Percentiles rank a stretch among this genome's conserved stretches.
Evolutionary conservation across 1,284 basidiomycete species (phyloP).

Genomic region (Meripilus lineatus): DNA sequence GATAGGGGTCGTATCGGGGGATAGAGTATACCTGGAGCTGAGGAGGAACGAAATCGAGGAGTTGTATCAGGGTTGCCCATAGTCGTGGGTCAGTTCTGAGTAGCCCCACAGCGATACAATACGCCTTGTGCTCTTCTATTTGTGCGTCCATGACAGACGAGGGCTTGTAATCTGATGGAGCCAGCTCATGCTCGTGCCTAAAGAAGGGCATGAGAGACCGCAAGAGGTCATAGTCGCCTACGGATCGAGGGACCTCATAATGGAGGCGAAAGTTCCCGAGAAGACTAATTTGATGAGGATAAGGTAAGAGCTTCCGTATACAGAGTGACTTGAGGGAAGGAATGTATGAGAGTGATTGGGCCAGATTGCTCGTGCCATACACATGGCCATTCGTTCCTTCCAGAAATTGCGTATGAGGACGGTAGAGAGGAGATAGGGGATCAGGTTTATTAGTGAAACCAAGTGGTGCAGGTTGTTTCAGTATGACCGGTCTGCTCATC

Average conservation of each 20-base stretch:
- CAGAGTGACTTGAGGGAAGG: slow-evolving; percentile 39
- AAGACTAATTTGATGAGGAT: slow-evolving; percentile 34
- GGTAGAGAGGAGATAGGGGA: no score
- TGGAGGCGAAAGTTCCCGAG: slow-evolving; percentile 24
- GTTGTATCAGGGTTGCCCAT: slow-evolving; percentile 57
- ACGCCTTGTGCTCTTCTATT: no score
- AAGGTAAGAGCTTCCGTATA: slow-evolving; percentile 29
- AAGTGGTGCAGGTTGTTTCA: no score
- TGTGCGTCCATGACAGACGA: no score
- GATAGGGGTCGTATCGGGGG: slow-evolving; percentile 46
- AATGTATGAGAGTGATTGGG: slow-evolving; percentile 25
- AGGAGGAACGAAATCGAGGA: slow-evolving; percentile 48
- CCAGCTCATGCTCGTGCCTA: slow-evolving; percentile 13
- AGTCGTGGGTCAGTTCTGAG: slow-evolving; percentile 53
- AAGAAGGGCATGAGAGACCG: slow-evolving; percentile 31
- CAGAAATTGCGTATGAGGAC: no score
- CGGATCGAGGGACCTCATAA: slow-evolving; percentile 22
- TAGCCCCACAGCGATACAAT: no score
- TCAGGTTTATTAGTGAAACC: no score
- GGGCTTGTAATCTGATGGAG: slow-evolving; percentile 22
- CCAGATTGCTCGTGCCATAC: no score
- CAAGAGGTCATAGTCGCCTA: slow-evolving; percentile 29
- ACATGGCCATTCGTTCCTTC: no score
- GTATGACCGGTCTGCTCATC: no score
- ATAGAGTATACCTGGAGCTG: slow-evolving; percentile 38